Evolutionary conservation across 108 stramenopile species (phyloP), one percentile per base, ranked within the genome.

Genomic region (Nannochloropsis salina): DNA sequence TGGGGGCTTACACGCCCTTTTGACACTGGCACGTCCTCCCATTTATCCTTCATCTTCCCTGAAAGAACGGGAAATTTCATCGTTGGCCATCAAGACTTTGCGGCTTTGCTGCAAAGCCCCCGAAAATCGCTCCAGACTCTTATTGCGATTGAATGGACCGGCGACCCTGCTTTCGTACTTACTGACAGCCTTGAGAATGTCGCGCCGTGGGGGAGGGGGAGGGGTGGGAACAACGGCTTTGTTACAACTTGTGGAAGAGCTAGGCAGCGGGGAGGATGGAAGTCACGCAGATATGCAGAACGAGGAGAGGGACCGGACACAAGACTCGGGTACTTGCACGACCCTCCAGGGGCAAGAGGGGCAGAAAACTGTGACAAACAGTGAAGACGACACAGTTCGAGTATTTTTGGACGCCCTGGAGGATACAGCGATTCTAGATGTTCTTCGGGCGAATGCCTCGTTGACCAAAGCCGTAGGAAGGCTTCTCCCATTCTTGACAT

Each of bases 401-500:
- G 61, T 15, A 4, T 3, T 74, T 6, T 74, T 74, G 61, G 61
- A 74, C n/a, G 61, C 61, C 4, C 61, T 74, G 61, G 43, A 84
- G 83, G 89, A 89, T 61, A 80, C 85, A 31, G 85, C 89, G 9
- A 42, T 89, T 82, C 80, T 86, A 41, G 80, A 85, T 22, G 89
- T 85, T 42, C 80, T 89, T 42, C 86, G 44, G 42, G 45, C 74
- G 8, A 89, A 61, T n/a, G 85, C 85, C 21, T 81, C 89, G 2
- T 85, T 89, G 11, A 85, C 85, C 41, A 80, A 85, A 20, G 85
- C 85, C n/a, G 86, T 89, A 41, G 86, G 85, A 31, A 80, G 89
- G 42, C 82, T 85, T 40, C 84, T 89, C 18, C 89, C 89, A 12
- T 89, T 89, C 89, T 43, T 89, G 79, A 89, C 89, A 8, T 89